phyloP scores from a whole-genome alignment of 441 rosid genomes.

The Breynia disticha region DNA sequence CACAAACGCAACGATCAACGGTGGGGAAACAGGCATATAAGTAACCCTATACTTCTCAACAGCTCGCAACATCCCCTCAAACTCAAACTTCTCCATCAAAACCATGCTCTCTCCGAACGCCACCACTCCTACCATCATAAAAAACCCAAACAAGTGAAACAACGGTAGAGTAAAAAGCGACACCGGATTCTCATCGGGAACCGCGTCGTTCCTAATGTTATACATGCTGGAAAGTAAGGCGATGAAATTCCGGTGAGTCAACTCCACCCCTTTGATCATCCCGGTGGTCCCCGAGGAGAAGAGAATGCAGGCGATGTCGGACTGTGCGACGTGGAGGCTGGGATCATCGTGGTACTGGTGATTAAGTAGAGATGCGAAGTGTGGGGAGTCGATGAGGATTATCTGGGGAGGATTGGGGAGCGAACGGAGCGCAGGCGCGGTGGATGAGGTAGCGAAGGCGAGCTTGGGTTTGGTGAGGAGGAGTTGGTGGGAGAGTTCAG shows the following conservation, averaged over 20 bases:
- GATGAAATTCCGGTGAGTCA: constrained; percentile 66
- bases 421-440: constrained; percentile 37
- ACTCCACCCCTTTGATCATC: constrained; percentile 51
- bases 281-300: constrained; percentile 91
- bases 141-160: constrained; percentile 76
- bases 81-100: constrained; percentile 56
- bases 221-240: constrained; percentile 36
- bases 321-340: constrained; percentile 30
- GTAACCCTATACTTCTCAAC: constrained; percentile 53
- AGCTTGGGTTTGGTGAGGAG: constrained; percentile 50
- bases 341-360: constrained; percentile 5
- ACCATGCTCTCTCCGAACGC: constrained; percentile 55
- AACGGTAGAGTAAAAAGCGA: constrained; percentile 52
- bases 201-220: constrained; percentile 10
- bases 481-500: constrained; percentile 54
- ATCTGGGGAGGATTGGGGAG: constrained; percentile 39
- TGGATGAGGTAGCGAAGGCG: constrained; percentile 60
- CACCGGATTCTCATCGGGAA: constrained; percentile 23
- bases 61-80: constrained; percentile 49
- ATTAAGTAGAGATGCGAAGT: constrained; percentile 40
- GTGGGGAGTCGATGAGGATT: constrained; percentile 66
- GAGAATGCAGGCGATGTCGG: constrained; percentile 62
- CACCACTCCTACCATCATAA: constrained; percentile 39
- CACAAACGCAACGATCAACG: constrained; percentile 51
- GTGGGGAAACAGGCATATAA: constrained; percentile 75